Conservation (phyloP, 306 rosid genomes). For the Cucumis cinereus region DNA sequence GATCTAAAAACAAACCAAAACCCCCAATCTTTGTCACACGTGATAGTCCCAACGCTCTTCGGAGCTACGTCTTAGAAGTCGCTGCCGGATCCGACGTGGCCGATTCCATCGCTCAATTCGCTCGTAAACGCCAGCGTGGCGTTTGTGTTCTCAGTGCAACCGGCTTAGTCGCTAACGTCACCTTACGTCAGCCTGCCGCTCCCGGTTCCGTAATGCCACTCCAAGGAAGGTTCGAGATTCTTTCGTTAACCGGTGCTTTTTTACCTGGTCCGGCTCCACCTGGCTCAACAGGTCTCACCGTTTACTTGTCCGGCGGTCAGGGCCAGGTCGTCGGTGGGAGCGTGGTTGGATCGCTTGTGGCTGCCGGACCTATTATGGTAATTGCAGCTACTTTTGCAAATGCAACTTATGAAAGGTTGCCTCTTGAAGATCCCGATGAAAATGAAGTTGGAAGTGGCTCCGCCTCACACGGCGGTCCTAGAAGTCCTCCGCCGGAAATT, state of each 20-base stretch:
- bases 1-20: slow-evolving; percentile 87
- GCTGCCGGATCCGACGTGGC: slow-evolving; percentile 84
- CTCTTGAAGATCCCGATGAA: slow-evolving; percentile 76
- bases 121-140: slow-evolving; percentile 82
- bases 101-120: slow-evolving; percentile 65
- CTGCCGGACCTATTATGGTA: slow-evolving; percentile 87
- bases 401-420: slow-evolving; percentile 83
- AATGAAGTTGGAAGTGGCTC: slow-evolving; percentile 18
- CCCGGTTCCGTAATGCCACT: slow-evolving; percentile 76
- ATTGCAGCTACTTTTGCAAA: slow-evolving; percentile 89
- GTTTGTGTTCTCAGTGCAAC: slow-evolving; percentile 89
- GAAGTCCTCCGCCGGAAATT: slow-evolving; percentile 35
- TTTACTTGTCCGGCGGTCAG: slow-evolving; percentile 72
- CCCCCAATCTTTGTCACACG: slow-evolving; percentile 86
- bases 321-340: slow-evolving; percentile 90
- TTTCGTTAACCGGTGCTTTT: slow-evolving; percentile 68
- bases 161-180: slow-evolving; percentile 82
- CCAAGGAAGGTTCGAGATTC: slow-evolving; percentile 87
- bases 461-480: slow-evolving; percentile 23
- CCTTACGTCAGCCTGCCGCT: slow-evolving; percentile 68
- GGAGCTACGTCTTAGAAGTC: slow-evolving; percentile 88
- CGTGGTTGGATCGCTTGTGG: slow-evolving; percentile 79
- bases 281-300: slow-evolving; percentile 73
- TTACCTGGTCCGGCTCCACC: slow-evolving; percentile 90
- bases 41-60: slow-evolving; percentile 80